Base-by-base conservation (phyloP, 2,329 filamentous ascomycete genomes). In the Aspergillus pseudoterreus region DNA sequence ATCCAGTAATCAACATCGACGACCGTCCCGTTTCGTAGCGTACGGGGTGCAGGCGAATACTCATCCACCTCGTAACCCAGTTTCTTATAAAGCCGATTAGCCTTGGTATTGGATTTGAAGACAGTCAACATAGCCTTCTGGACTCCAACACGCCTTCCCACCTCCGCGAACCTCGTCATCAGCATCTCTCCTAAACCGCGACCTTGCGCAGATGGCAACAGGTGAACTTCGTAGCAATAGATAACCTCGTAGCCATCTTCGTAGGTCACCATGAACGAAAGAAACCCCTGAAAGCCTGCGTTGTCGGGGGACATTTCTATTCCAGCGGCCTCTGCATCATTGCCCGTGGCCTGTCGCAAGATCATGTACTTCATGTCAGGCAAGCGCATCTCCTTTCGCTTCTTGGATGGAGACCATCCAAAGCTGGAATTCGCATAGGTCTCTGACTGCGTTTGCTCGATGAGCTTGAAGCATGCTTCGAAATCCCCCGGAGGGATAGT, bases 151-250 rank as follows among this genome's bases (percentile, higher is more conserved):
- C 68, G 69, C 22, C 59, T 52, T 10, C 78, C 81, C 24, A 81
- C 71, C 1, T 61, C 53, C 59, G 82, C 78, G 14, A 76, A 75
- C 42, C 75, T 55, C 1, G 56, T 49, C 68, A 86, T 75, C 51
- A 85, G 62, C 35, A 73, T 66, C 27, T 59, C 69, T 2, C 82
- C 83, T 2, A 85, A 52, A 0, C 81, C 80, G n/a, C 63, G 68
- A 6, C 76, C 72, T 39, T 79, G 75, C 4, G 75, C 63, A 3
- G 46, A 45, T 0, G 72, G 65, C 1, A 65, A 59, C 6, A 84
- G 71, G 57, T 85, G 83, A 11, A 86, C 74, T 64, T 86, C 83
- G 66, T 85, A 86, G 58, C 83, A 77, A 63, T 85, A 86, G n/a
- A 83, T 54, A 5, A 85, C 82, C 11, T 81, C 75, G 17, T 75